Evolutionary conservation across 306 rosid genomes (phyloP), one percentile per base, ranked within the genome.

Genomic region (Vigna reflexopilosa): DNA sequence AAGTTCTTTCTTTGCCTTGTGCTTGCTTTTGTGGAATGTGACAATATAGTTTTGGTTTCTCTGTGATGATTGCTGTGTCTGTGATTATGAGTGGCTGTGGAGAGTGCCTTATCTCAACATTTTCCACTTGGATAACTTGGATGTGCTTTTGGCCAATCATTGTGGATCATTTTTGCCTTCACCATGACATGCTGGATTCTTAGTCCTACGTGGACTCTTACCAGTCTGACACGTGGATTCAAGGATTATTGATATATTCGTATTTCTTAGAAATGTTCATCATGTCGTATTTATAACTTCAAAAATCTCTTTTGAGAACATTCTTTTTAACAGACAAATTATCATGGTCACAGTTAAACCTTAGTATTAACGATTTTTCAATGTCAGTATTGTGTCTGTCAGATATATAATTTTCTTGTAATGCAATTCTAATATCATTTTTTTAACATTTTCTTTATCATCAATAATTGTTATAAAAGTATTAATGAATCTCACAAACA

Each of bases 51-150:
- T 4, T 61, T 10, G 24, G 16, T 77, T 83, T 32, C 62, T 83
- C 73, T 73, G 70, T 55, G 52, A 47, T 80, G 86, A 75, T 73
- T 64, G 81, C 73, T 70, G 57, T 72, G 12, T 80, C 86, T 89
- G 93, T 92, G 97, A 91, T 77, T 75, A 51, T 82, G 80, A 84
- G 78, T 76, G 76, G 48, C 32, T 64, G 2, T 45, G 77, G 70
- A 75, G 8, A 9, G 5, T 76, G 72, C 87, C 97, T 90, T 95
- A 95, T 95, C 99, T 82, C 48, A 2, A 56, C 76, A 51, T 71
- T 86, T 87, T 87, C 84, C 66, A 51, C 72, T 91, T 77, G 91
- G 97, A 92, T 92, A 94, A 88, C 55, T 73, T 83, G 88, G 92
- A 88, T 94, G 62, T 83, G 78, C 76, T 26, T 0, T 58, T 16